These are phyloP conservation scores for Leucosporidium scottii DNA, from an alignment of 768 basidiomycete genomes.

Conservation along the genomic window DNA sequence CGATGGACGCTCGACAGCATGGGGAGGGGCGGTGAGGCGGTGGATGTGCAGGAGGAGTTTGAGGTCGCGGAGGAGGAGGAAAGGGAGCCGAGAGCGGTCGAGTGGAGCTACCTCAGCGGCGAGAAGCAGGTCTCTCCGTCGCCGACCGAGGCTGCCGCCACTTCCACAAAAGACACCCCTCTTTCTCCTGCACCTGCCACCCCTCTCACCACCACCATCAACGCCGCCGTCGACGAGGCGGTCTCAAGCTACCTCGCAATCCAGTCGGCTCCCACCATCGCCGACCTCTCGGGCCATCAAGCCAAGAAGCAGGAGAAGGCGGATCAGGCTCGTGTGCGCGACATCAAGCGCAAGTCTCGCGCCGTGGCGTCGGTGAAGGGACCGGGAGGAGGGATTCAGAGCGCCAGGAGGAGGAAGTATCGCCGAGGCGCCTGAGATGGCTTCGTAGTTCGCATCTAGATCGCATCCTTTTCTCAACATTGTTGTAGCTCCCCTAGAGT, in stretches of 20 bases:
- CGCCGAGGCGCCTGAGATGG: background rate
- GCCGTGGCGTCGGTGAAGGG: background rate
- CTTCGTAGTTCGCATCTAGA: too few relatives aligned
- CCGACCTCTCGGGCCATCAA: conserved; percentile 23
- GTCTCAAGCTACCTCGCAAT: conserved; percentile 4
- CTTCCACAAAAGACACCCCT: background rate
- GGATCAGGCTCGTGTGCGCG: conserved; percentile 16
- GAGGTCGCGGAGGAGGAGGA: background rate
- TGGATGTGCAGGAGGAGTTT: conserved; percentile 3
- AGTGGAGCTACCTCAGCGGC: background rate
- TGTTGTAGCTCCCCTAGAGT: background rate
- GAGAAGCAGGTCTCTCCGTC: too few relatives aligned
- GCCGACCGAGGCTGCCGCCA: background rate
- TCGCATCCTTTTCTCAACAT: background rate
- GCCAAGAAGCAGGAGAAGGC: conserved; percentile 25
- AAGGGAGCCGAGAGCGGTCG: background rate
- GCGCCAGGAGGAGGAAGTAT: conserved; percentile 3
- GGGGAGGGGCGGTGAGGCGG: conserved; percentile 25
- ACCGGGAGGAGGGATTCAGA: background rate
- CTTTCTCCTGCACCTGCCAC: background rate
- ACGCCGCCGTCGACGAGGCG: conserved; percentile 5
- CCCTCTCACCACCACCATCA: background rate
- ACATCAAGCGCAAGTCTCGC: conserved; percentile 17
- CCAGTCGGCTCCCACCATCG: conserved; percentile 12
- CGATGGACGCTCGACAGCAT: conserved; percentile 37